Evolutionary conservation across 1,284 basidiomycete genomes (phyloP).

Genomic region (Puccinia horiana): DNA sequence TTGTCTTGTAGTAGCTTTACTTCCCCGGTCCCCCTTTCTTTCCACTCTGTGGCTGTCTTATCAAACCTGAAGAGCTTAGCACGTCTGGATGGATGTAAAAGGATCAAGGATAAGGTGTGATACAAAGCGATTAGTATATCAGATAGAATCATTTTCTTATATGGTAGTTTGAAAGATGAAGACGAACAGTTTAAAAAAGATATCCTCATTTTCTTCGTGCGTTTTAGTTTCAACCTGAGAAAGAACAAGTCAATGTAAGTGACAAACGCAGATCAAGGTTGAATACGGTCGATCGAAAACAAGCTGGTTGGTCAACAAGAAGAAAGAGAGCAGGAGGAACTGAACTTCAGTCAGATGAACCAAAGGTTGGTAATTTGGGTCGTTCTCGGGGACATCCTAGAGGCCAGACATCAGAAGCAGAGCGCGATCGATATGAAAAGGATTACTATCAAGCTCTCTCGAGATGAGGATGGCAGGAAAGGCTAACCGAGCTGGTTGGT

Average conservation of each 20-base stretch:
- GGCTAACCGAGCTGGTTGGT: not conserved
- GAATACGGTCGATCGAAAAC: not conserved
- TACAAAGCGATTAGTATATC: not conserved
- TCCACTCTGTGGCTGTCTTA: constrained; percentile 81
- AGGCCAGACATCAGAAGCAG: not conserved
- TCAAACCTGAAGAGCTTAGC: constrained; percentile 98
- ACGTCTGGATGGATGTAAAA: constrained; percentile 67
- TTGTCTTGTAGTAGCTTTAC: constrained; percentile 85
- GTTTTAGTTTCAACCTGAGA: constrained; percentile 95
- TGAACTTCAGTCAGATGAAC: constrained; percentile 16
- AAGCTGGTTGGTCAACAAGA: not conserved
- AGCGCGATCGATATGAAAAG: not conserved
- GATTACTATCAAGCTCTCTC: not conserved
- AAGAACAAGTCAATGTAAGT: not conserved
- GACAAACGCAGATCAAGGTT: not conserved
- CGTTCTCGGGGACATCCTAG: constrained; percentile 3
- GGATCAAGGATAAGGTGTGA: constrained; percentile 36
- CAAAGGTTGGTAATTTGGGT: constrained; percentile 23
- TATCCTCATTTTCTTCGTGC: constrained; percentile 89
- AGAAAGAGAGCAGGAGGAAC: not conserved
- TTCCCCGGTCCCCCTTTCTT: constrained; percentile 91
- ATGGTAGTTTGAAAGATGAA: not conserved
- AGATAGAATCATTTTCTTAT: not conserved
- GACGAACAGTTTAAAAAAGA: constrained; percentile 92
- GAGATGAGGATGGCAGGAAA: not conserved